These are phyloP conservation scores for Rutstroemia sp. DNA, from an alignment of 2,329 filamentous ascomycete genomes.

Conservation along the genomic window DNA sequence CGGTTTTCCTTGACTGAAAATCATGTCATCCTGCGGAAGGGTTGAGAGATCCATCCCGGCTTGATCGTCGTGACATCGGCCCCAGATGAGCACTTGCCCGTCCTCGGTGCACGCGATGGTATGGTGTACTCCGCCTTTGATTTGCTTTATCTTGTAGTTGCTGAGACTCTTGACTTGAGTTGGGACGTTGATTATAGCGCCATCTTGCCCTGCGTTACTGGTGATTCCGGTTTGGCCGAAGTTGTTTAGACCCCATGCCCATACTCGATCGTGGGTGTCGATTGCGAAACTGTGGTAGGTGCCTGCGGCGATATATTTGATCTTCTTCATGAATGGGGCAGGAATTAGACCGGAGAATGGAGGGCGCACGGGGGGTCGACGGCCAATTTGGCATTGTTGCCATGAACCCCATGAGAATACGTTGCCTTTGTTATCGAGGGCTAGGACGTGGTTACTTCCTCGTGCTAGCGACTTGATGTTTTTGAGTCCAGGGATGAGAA, in stretches of 20 bases:
- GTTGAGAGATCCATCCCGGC: slow-evolving; percentile 49
- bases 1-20: slow-evolving; percentile 54
- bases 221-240: slow-evolving; percentile 71
- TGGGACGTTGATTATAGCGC: slow-evolving; percentile 48
- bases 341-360: slow-evolving; percentile 21
- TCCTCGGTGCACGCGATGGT: slow-evolving; percentile 55
- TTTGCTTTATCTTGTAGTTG: slow-evolving; percentile 20
- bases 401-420: slow-evolving; percentile 60
- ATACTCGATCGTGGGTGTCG: slow-evolving; percentile 60
- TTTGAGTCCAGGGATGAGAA: slow-evolving; percentile 49
- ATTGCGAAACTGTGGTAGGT: slow-evolving; percentile 78
- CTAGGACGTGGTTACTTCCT: slow-evolving; percentile 52
- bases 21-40: slow-evolving; percentile 49
- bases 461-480: slow-evolving; percentile 46
- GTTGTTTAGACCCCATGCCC: slow-evolving; percentile 81
- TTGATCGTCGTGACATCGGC: slow-evolving; percentile 47
- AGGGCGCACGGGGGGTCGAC: slow-evolving; percentile 27
- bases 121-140: slow-evolving; percentile 71
- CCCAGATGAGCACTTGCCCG: slow-evolving; percentile 54
- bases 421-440: slow-evolving; percentile 49
- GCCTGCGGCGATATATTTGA: slow-evolving; percentile 39
- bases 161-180: not conserved
- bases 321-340: slow-evolving; percentile 27
- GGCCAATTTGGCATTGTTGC: slow-evolving; percentile 63
- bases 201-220: slow-evolving; percentile 57